Conservation (phyloP, 1,284 basidiomycete species). For the Leccinum pallidistipes region DNA sequence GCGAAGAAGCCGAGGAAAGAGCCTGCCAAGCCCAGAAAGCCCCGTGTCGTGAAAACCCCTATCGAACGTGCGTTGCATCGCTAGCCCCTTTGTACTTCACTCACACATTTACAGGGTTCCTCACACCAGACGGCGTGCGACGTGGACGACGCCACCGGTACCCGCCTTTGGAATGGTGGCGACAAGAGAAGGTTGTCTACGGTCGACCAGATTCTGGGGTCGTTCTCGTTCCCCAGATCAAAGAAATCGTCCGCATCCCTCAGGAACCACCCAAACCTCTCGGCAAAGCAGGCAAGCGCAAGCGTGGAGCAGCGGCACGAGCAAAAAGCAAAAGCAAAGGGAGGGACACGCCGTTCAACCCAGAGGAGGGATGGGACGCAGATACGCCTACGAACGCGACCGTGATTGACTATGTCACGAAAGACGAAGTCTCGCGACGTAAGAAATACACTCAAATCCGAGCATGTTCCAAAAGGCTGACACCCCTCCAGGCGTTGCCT, state of each 20-base stretch:
- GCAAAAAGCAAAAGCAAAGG: constrained; percentile 39
- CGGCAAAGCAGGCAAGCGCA: constrained; percentile 44
- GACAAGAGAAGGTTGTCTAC: constrained; percentile 88
- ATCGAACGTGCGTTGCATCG: constrained; percentile 24
- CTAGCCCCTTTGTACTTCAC: neutral
- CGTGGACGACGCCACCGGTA: constrained; percentile 73
- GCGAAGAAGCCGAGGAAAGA: constrained; percentile 34
- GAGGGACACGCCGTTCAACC: constrained; percentile 46
- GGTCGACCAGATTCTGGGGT: constrained; percentile 55
- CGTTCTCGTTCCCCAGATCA: constrained; percentile 75
- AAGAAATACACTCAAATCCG: constrained; percentile 34
- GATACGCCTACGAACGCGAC: constrained; percentile 68
- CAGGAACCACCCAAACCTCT: constrained; percentile 63
- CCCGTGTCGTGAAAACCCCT: constrained; percentile 15
- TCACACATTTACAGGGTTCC: constrained; percentile 20
- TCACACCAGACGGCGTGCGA: constrained; percentile 60
- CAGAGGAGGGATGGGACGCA: constrained; percentile 88
- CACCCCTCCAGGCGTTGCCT: constrained; percentile 62
- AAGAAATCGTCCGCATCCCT: constrained; percentile 79
- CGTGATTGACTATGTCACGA: constrained; percentile 69
- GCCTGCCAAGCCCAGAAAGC: constrained; percentile 32
- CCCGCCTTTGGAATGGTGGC: constrained; percentile 89
- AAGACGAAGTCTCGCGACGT: constrained; percentile 70
- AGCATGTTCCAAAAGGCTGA: constrained; percentile 1
- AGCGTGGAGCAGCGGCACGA: constrained; percentile 37